Evolutionary conservation across 495 filamentous ascomycete genomes (phyloP), one percentile per base, ranked within the genome.

Genomic region (Neurospora intermedia): DNA sequence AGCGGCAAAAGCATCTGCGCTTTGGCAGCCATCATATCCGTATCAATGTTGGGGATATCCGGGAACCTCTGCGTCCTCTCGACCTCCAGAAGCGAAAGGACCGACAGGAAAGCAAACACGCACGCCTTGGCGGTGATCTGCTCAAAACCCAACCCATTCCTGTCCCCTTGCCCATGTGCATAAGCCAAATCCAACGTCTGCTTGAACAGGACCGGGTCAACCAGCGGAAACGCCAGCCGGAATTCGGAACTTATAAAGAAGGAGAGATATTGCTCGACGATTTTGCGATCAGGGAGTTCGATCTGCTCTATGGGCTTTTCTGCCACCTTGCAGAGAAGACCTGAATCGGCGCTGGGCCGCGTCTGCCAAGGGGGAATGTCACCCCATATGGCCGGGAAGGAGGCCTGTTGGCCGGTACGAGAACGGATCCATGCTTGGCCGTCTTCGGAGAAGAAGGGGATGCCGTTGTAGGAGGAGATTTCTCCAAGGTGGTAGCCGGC

Each of bases 381-480:
- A 6, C 79, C 80, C 45, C 77, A 82, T 43, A 86, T 75, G 15
- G 76, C 81, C 42, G 82, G 81, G 45, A 84, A 76, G 16, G 80
- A 74, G 16, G 85, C 76, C 8, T 73, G 74, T 73, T 86, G 81
- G 13, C 85, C 86, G 5, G 86, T 85, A 18, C 82, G 81, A 27
- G 83, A 77, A 42, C 81, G 77, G 43, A 87, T 83, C 84, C 84
- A 86, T 73, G 80, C 75, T 69, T 81, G 83, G 2, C 85, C 84
- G 43, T 85, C 83, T 1, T 80, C 78, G 0, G 85, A 79, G 42
- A 87, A 77, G 40, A 85, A 81, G 13, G 85, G 86, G 10, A 86
- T 81, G 8, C 84, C 84, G 1, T 83, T 84, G 69, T 84, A 81
- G 46, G 82, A 70, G 73, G 83, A 86, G 45, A 86, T 83, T 5